Percentiles rank a stretch among this genome's conserved stretches.
Evolutionary conservation across 345 rosid species (phyloP).

Genomic region (Trapa incisa): DNA sequence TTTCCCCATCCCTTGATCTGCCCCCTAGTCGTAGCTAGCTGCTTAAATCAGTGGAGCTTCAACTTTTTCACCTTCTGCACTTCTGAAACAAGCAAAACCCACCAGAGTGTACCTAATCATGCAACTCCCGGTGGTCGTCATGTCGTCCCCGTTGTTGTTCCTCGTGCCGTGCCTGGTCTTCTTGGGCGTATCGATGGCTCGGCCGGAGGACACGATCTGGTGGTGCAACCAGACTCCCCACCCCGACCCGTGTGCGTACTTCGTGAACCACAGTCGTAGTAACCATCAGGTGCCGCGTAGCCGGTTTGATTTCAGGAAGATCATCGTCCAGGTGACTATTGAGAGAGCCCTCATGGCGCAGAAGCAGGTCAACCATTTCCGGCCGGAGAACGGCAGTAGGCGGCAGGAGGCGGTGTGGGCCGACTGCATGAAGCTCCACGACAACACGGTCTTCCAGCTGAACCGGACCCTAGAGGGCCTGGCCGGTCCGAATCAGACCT

Average conservation of each 20-base stretch:
- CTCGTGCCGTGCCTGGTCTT: background rate
- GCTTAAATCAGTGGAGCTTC: background rate
- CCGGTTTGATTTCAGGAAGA: conserved; percentile 36
- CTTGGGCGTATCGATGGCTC: background rate
- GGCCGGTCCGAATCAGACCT: conserved; percentile 2
- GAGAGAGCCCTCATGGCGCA: conserved; percentile 31
- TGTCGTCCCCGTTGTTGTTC: background rate
- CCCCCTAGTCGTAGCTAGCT: background rate
- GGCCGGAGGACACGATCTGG: conserved; percentile 20
- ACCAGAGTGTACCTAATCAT: background rate
- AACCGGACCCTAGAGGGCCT: conserved; percentile 44
- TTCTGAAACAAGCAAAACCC: background rate
- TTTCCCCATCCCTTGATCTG: background rate
- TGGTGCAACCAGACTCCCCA: conserved; percentile 88
- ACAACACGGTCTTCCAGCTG: conserved; percentile 43
- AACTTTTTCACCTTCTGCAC: conserved; percentile 2
- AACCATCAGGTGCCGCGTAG: conserved; percentile 22
- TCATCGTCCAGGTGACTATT: conserved; percentile 37
- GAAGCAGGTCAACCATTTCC: conserved; percentile 15
- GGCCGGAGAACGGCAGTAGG: conserved; percentile 16
- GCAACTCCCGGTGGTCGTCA: background rate
- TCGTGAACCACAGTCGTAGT: conserved; percentile 18
- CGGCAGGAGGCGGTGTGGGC: conserved; percentile 35
- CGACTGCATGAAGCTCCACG: conserved; percentile 56
- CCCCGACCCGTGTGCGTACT: conserved; percentile 51